Evolutionary conservation across 129 eudicot genomes (phyloP).

Genomic region (Gnaphalium uliginosum): DNA sequence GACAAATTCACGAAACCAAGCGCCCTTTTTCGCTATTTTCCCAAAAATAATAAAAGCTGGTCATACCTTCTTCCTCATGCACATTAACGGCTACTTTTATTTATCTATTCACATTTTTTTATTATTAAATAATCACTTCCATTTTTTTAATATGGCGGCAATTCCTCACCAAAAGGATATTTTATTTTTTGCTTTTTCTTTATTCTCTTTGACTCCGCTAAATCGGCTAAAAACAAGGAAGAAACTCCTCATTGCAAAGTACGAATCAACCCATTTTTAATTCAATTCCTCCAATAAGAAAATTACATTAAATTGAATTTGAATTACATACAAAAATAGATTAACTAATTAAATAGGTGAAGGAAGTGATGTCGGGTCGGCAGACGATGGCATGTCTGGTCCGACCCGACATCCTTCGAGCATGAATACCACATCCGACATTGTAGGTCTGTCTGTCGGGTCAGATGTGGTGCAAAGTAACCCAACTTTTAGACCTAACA

Average conservation of each 20-base stretch:
- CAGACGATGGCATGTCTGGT: conserved; percentile 72
- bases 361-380: conserved; percentile 70
- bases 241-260: conserved; percentile 7
- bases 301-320: conserved; percentile 7
- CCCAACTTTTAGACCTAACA: conserved; percentile 85
- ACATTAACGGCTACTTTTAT: conserved; percentile 72
- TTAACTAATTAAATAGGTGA: conserved; percentile 44
- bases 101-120: neutral
- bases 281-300: conserved; percentile 21
- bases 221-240: conserved; percentile 28
- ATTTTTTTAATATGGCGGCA: conserved; percentile 37
- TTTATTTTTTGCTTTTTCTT: neutral
- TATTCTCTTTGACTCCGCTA: conserved; percentile 39
- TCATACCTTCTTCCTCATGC: conserved; percentile 24
- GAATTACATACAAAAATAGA: conserved; percentile 18
- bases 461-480: conserved; percentile 76
- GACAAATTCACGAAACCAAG: conserved; percentile 47
- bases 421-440: conserved; percentile 88
- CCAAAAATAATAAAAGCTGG: conserved; percentile 24
- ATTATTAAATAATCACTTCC: neutral
- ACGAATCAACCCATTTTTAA: conserved; percentile 7
- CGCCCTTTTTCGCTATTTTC: conserved; percentile 36
- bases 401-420: conserved; percentile 90
- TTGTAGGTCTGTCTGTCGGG: conserved; percentile 66
- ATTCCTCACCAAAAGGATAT: conserved; percentile 6